Base-by-base conservation (phyloP, 1,284 basidiomycete species). In the Fomitopsis palustris region DNA sequence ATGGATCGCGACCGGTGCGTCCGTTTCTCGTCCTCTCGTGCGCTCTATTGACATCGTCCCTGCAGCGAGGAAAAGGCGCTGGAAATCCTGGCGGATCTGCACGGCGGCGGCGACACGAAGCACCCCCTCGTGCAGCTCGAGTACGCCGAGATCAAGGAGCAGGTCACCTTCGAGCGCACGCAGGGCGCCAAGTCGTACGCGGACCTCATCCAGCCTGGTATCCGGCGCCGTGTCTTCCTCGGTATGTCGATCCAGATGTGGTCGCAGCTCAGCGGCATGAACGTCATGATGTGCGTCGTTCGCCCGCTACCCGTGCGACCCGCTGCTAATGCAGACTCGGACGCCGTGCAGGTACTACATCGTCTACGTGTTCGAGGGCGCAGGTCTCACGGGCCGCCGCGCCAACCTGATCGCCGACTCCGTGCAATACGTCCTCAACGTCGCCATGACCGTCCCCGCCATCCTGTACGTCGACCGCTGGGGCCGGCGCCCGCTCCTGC, bases 371-470 rank as follows among this genome's bases (percentile, higher is more conserved):
- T 90, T 92, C 76, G 79, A 87, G 65, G 86, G 87, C 57, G 88
- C 90, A 51, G 89, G 89, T 68, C 75, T 92, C 33, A 87, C 86
- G 2, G 89, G 88, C 37, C 79, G 80, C 43, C 84, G 86, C 39
- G 82, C 80, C 14, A 88, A 88, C 68, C 79, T 92, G 54, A 89
- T 91, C 65, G 88, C 90, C n/a, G 82, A 85, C 72, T 84, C 87
- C 3, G 83, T 92, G 6, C 86, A 92, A 78, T 92, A 90, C 62
- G 85, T 90, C n/a, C 80, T 92, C 55, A 90, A 89, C 64, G 85
- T 89, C 55, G 78, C 67, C n/a, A 72, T 87, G 64, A 90, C 87
- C 33, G 75, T 91, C 35, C 89, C 90, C 10, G 87, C 89, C 0
- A 89, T 91, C 71, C 75, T 89, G 67, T 90, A 84, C 74, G 89